These are phyloP conservation scores for Neospermospora avenae DNA, from an alignment of 2,329 filamentous ascomycete genomes.

Conservation along the genomic window DNA sequence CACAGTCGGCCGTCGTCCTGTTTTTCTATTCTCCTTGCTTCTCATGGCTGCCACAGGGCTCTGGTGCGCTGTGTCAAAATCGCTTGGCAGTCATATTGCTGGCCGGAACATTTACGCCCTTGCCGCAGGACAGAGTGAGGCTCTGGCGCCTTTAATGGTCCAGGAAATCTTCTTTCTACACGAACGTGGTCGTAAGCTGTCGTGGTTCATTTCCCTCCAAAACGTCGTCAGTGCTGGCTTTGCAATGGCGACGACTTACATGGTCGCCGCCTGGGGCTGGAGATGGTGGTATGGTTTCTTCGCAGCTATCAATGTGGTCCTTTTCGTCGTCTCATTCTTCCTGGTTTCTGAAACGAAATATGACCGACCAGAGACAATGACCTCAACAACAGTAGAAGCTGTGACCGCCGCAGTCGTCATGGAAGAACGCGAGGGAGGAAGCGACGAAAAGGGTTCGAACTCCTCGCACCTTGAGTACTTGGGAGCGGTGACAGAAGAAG, in stretches of 20 bases:
- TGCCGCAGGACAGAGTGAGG: constrained; percentile 40
- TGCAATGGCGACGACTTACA: background rate
- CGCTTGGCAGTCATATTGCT: constrained; percentile 38
- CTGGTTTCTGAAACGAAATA: constrained; percentile 41
- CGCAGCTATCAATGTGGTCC: constrained; percentile 36
- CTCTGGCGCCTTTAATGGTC: constrained; percentile 3
- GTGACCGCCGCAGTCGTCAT: background rate
- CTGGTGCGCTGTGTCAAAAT: constrained; percentile 35
- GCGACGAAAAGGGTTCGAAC: background rate
- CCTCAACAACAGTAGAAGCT: constrained; percentile 34
- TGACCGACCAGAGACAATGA: constrained; percentile 34
- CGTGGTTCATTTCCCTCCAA: constrained; percentile 3
- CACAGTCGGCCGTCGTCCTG: constrained; percentile 38
- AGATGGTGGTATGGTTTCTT: constrained; percentile 43
- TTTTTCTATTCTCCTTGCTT: constrained; percentile 35
- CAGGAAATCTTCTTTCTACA: constrained; percentile 7
- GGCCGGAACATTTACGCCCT: constrained; percentile 38
- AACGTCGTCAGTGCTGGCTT: background rate
- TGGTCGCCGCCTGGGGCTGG: constrained; percentile 28
- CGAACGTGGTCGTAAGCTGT: background rate
- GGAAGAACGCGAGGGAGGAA: background rate
- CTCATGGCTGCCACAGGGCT: constrained; percentile 36
- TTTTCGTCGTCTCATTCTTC: constrained; percentile 39
- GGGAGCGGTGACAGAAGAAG: constrained; percentile 33
- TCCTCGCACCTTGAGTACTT: too few relatives aligned